Evolutionary conservation across 2,329 filamentous ascomycete species (phyloP), one percentile per base, ranked within the genome.

Genomic region (Calonectria pauciramosa): DNA sequence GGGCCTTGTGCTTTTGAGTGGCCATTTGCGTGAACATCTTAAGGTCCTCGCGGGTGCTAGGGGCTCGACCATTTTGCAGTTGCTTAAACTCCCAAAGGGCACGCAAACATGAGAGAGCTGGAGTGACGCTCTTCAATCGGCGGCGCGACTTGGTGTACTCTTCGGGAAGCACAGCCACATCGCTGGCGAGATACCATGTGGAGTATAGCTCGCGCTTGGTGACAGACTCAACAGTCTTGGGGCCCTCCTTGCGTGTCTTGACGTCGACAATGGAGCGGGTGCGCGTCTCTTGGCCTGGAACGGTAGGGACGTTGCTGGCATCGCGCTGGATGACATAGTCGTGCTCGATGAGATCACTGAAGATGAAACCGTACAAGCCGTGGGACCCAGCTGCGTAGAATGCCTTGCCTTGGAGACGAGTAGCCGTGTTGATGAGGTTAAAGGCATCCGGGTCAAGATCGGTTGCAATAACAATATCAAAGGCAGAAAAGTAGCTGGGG

Each of bases 291-390:
- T 90, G 86, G 63, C 89, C 89, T 11, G 88, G 76, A 51, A 89
- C 84, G 0, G 92, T 93, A 26, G 91, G 83, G 16, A 94, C 87
- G 82, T 99, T 99, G 72, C 94, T 93, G 76, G 94, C 93, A 75
- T 95, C 92, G 72, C 97, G 93, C 87, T 98, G 93, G 75, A 99
- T 93, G 74, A 97, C 92, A 82, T 95, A 99, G 81, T 96, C 93
- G 84, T 99, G 97, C 81, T 93, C 91, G 79, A 98, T 95, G 28
- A 99, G 90, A 84, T 99, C 97, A 72, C 94, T 94, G 84, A 99
- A 99, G 78, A 98, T 94, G 87, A 95, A 99, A 71, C 97, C 97
- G 84, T 97, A 99, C 83, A 98, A 91, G 64, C 97, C 97, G 83
- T 98, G 95, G 3, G 94, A 92, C 66, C 93, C 94, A 44, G 96